A percentile compares a stretch with the other conserved stretches of the same genome.
phyloP scores from a whole-genome alignment of 345 rosid genomes.

The Cochlearia excelsa region DNA sequence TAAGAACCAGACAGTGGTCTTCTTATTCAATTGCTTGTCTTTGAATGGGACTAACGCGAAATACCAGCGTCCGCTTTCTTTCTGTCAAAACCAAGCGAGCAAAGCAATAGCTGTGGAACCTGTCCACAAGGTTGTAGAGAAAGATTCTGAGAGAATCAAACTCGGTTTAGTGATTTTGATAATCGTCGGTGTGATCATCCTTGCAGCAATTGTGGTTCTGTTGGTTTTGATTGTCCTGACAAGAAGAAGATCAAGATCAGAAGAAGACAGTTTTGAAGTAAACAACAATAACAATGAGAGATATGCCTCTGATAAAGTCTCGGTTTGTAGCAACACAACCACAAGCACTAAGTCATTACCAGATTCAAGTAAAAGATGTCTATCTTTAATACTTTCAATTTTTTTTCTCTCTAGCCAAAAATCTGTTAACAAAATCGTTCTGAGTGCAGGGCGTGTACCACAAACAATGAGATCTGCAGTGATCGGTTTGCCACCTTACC shows the following conservation, averaged over 20 bases:
- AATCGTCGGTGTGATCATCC: slow-evolving; percentile 52
- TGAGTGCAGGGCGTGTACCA: slow-evolving; percentile 65
- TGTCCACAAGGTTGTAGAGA: slow-evolving; percentile 34
- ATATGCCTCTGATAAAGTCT: slow-evolving; percentile 46
- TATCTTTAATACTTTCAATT: background rate
- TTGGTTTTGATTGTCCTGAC: slow-evolving; percentile 43
- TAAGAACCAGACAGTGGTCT: slow-evolving; percentile 51
- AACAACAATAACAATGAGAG: slow-evolving; percentile 38
- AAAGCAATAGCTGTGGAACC: slow-evolving; percentile 79
- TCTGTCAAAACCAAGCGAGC: slow-evolving; percentile 72
- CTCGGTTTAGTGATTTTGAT: slow-evolving; percentile 55
- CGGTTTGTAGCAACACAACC: slow-evolving; percentile 45
- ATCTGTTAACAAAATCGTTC: background rate
- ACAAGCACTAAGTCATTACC: slow-evolving; percentile 45
- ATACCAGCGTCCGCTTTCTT: slow-evolving; percentile 61
- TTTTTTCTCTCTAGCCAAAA: slow-evolving; percentile 1
- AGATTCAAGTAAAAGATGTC: slow-evolving; percentile 54
- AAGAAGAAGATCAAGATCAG: slow-evolving; percentile 41
- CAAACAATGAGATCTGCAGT: slow-evolving; percentile 80
- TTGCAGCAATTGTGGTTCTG: slow-evolving; percentile 41
- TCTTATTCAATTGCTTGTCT: slow-evolving; percentile 80
- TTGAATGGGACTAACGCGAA: slow-evolving; percentile 40
- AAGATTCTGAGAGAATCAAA: slow-evolving; percentile 35
- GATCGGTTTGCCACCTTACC: slow-evolving; percentile 76
- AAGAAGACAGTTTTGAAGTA: slow-evolving; percentile 34